These are phyloP conservation scores for Penicillium nucicola DNA, from an alignment of 495 filamentous ascomycete genomes.

Conservation along the genomic window DNA sequence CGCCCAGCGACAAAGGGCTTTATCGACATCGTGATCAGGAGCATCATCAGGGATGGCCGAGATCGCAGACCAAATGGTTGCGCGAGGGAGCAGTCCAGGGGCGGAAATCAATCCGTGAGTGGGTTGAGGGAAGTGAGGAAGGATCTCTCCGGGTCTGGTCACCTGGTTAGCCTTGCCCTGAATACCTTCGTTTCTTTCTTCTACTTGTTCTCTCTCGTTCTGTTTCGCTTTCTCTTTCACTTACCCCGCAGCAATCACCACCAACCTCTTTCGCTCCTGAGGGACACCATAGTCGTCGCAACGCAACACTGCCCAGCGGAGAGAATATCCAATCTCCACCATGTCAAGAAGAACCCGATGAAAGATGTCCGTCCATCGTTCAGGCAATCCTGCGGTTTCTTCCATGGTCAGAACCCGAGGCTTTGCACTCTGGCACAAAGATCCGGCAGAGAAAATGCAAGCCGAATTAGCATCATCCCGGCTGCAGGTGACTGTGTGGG, in stretches of 20 bases:
- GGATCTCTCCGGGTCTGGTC: constrained; percentile 65
- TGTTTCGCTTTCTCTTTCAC: constrained; percentile 8
- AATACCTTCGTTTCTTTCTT: not conserved
- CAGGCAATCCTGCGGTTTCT: constrained; percentile 68
- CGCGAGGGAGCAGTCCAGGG: constrained; percentile 24
- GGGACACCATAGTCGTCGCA: constrained; percentile 59
- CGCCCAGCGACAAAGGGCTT: constrained; percentile 16
- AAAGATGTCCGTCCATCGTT: constrained; percentile 51
- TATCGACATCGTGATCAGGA: constrained; percentile 44
- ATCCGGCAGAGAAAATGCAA: constrained; percentile 60
- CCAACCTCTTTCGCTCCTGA: constrained; percentile 58
- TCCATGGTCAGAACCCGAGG: constrained; percentile 81
- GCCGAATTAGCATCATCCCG: constrained; percentile 75
- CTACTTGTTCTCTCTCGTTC: not conserved
- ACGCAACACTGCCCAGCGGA: constrained; percentile 56
- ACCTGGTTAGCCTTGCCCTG: constrained; percentile 16
- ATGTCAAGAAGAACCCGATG: constrained; percentile 62
- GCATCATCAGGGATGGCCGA: constrained; percentile 36
- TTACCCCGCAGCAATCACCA: constrained; percentile 79
- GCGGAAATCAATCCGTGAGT: constrained; percentile 50
- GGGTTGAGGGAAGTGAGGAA: constrained; percentile 65
- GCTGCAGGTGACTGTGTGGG: constrained; percentile 61
- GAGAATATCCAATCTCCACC: constrained; percentile 62
- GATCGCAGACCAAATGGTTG: constrained; percentile 49
- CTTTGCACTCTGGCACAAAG: constrained; percentile 55